These are phyloP conservation scores for Fusarium tuaranense DNA, from an alignment of 2,329 filamentous ascomycete genomes.

Conservation along the genomic window DNA sequence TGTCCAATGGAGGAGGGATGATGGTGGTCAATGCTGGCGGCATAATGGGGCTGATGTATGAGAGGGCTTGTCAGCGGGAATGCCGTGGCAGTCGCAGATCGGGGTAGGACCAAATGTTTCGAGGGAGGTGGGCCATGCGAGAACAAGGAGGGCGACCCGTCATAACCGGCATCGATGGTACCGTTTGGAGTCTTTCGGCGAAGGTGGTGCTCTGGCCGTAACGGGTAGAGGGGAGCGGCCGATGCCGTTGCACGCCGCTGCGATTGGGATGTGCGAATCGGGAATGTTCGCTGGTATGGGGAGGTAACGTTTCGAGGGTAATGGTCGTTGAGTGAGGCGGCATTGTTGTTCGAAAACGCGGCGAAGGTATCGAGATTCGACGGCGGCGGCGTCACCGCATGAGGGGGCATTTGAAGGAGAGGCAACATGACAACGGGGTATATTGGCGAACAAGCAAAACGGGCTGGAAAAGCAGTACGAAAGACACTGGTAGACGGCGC, in stretches of 20 bases:
- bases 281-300: constrained; percentile 45
- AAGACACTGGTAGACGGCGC: constrained; percentile 41
- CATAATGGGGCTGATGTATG: constrained; percentile 27
- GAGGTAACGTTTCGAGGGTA: constrained; percentile 46
- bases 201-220: constrained; percentile 77
- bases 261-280: constrained; percentile 49
- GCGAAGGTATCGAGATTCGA: constrained; percentile 54
- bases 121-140: constrained; percentile 79
- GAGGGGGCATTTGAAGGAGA: constrained; percentile 63
- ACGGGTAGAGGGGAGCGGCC: constrained; percentile 36
- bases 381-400: constrained; percentile 59
- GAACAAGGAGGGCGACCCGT: constrained; percentile 82
- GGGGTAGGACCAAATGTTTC: constrained; percentile 85
- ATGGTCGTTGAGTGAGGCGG: constrained; percentile 25
- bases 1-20: constrained; percentile 27
- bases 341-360: constrained; percentile 32
- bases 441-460: constrained; percentile 39
- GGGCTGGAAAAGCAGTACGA: constrained; percentile 43
- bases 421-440: constrained; percentile 59
- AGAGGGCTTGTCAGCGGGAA: constrained; percentile 26
- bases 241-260: constrained; percentile 33
- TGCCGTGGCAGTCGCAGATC: constrained; percentile 45
- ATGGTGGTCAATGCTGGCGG: constrained; percentile 18
- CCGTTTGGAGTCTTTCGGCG: constrained; percentile 94
- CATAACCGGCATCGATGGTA: constrained; percentile 92